Base-by-base conservation (phyloP, 192 early-diverging fungal species). In the Coemansia brasiliensis region DNA sequence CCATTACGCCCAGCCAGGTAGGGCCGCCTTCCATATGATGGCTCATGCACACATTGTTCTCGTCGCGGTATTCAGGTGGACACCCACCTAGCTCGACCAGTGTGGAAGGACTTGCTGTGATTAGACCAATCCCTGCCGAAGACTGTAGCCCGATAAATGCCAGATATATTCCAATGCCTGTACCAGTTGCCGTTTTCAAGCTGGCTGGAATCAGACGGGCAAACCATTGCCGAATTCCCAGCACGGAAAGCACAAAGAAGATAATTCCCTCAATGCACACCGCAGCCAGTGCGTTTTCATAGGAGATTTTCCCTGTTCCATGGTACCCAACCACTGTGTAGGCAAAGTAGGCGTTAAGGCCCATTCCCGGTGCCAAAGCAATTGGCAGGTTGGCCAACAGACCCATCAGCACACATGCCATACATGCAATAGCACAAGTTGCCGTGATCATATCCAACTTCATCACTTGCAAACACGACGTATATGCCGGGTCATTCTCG, bases 261-360 rank as follows among this genome's bases (percentile, higher is more conserved):
- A 92, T 81, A 17, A 93, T 45, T 20, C 91, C 91, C 74, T 93
- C 91, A 55, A 93, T 84, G 55, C 88, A 88, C 54, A 93, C 89
- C 3, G 90, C 90, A 10, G 86, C 81, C 24, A 93, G 61, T 8
- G 89, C 87, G 22, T 83, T 85, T 45, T 80, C 52, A 57, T 87
- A 89, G 16, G 82, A 65, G n/a, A 90, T 82, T 51, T 87, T 90
- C 37, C 88, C 88, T n/a, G 82, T 82, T 2, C 90, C 90, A 52
- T 85, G 88, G 72, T 84, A 90, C 8, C 88, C 90, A 15, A 93
- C 90, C 9, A 93, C 90, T 0, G 87, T 90, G 63, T 90, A 92
- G 7, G 90, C 85, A 65, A 92, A 92, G 63, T 90, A 93, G 21
- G 90, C 88, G 51, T 88, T 92, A 17, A 91, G 72, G 8, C 91